A percentile compares a stretch with the other conserved stretches of the same genome.
These are phyloP conservation scores for Amanita molliuscula DNA, from an alignment of 768 basidiomycete species.

Conservation along the genomic window DNA sequence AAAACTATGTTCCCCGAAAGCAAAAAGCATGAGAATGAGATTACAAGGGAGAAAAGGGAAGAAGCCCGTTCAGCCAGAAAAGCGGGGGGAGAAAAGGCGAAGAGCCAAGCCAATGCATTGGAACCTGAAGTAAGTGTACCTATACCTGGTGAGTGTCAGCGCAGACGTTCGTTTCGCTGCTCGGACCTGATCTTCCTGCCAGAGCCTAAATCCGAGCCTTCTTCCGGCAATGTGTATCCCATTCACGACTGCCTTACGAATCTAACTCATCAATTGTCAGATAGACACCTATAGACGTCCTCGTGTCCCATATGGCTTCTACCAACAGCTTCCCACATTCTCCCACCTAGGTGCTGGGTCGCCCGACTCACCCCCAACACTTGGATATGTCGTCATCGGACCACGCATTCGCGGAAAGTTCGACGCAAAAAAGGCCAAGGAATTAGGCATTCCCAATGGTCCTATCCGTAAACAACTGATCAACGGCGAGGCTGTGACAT, in stretches of 20 bases:
- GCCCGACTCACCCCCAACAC: conserved; percentile 20
- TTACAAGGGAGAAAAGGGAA: conserved; percentile 9
- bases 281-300: conserved; percentile 20
- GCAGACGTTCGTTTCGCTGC: neutral
- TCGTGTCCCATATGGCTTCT: conserved; percentile 21
- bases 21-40: conserved; percentile 8
- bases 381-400: conserved; percentile 43
- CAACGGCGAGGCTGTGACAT: conserved; percentile 52
- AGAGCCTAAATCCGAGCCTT: neutral
- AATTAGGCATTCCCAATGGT: conserved; percentile 53
- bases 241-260: neutral
- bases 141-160: neutral
- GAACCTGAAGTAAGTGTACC: neutral
- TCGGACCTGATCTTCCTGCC: neutral
- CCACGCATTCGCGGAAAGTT: conserved; percentile 61
- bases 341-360: conserved; percentile 9
- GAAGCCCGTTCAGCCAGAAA: conserved; percentile 6
- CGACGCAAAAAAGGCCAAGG: conserved; percentile 50
- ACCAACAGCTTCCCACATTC: conserved; percentile 27
- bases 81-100: neutral
- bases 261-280: conserved; percentile 8
- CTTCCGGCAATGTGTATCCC: conserved; percentile 5
- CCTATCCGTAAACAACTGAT: conserved; percentile 49
- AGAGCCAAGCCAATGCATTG: neutral
- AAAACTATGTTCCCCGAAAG: conserved; percentile 52